These are phyloP conservation scores for Cladosporium sp. DNA, from an alignment of 2,329 filamentous ascomycete species.

Conservation along the genomic window DNA sequence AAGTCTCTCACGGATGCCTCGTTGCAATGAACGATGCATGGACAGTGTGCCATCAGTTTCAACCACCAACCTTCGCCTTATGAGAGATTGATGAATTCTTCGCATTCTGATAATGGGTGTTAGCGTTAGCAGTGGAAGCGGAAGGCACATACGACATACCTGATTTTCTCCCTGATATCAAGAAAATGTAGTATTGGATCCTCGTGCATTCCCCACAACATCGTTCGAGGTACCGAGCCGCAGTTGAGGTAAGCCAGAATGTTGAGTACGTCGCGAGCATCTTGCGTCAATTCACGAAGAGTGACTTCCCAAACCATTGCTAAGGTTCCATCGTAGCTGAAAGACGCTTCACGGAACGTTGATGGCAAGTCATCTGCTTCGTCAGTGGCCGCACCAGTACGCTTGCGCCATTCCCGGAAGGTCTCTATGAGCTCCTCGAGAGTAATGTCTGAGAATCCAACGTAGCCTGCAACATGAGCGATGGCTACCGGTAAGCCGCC, in stretches of 20 bases:
- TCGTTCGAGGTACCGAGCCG: neutral
- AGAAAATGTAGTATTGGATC: neutral
- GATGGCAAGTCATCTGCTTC: slow-evolving; percentile 3
- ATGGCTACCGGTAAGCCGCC: neutral
- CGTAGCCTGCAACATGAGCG: neutral
- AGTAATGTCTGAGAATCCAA: neutral
- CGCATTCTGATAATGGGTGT: neutral
- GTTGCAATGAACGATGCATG: neutral
- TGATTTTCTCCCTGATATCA: neutral
- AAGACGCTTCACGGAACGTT: neutral
- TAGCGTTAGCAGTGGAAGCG: neutral
- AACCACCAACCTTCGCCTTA: neutral
- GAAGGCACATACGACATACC: neutral
- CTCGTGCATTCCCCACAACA: slow-evolving; percentile 3
- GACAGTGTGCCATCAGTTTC: neutral
- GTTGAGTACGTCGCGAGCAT: neutral
- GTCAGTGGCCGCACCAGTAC: neutral
- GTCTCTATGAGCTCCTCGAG: neutral
- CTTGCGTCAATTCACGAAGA: neutral
- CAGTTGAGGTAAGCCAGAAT: slow-evolving; percentile 15
- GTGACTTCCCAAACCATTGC: neutral
- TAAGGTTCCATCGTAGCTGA: neutral
- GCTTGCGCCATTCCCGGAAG: slow-evolving; percentile 2
- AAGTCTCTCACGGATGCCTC: neutral
- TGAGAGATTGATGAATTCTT: neutral